phyloP scores from a whole-genome alignment of 2,329 filamentous ascomycete genomes.

The Hirsutella minnesotensis region DNA sequence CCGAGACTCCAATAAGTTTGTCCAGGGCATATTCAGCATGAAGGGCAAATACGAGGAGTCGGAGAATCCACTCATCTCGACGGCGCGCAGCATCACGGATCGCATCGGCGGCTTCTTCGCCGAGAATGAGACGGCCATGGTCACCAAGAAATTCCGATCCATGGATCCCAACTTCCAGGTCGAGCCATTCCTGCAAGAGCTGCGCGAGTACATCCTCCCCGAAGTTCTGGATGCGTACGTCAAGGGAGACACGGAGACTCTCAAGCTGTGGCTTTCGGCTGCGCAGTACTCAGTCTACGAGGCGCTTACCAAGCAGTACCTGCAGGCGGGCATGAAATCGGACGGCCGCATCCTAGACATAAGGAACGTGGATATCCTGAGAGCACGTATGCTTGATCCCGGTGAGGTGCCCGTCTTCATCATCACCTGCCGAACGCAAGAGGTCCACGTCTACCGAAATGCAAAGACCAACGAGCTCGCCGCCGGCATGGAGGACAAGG shows the following conservation, averaged over 20 bases:
- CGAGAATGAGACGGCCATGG: conserved; percentile 93
- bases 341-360: conserved; percentile 95
- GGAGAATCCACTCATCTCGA: conserved; percentile 89
- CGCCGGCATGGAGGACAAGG: conserved; percentile 96
- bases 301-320: conserved; percentile 93
- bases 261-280: conserved; percentile 92
- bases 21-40: conserved; percentile 79
- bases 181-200: conserved; percentile 87
- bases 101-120: conserved; percentile 91
- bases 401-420: conserved; percentile 93
- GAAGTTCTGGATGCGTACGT: conserved; percentile 97
- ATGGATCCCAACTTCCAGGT: conserved; percentile 94
- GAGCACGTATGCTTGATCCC: conserved; percentile 69
- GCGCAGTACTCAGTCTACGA: conserved; percentile 95
- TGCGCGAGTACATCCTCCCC: conserved; percentile 94
- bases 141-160: conserved; percentile 94
- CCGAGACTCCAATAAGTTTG: conserved; percentile 76
- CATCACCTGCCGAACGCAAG: conserved; percentile 90
- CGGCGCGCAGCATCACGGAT: conserved; percentile 88
- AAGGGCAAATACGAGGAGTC: conserved; percentile 89
- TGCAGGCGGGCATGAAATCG: conserved; percentile 81
- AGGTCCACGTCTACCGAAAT: conserved; percentile 94
- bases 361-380: conserved; percentile 78
- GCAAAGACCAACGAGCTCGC: conserved; percentile 81
- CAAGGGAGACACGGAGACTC: conserved; percentile 81